Conservation (phyloP, 192 early-diverging fungal genomes). For the Cladochytrium replicatum region DNA sequence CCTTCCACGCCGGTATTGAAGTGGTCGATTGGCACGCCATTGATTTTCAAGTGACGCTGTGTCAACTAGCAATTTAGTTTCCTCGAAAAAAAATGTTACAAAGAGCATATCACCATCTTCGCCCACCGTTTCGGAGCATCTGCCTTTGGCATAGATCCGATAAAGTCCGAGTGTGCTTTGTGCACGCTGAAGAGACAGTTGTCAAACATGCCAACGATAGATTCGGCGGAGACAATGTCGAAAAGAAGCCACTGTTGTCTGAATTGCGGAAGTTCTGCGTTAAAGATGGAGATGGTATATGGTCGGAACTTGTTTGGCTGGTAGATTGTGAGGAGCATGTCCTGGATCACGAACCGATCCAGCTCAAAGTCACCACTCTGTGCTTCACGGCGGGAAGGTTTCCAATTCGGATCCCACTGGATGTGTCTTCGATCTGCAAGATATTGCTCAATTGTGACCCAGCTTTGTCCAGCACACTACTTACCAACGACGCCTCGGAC, state of each 20-base stretch:
- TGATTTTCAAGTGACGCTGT: conserved; percentile 68
- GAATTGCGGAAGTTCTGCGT: conserved; percentile 69
- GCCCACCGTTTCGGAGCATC: conserved; percentile 18
- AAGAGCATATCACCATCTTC: conserved; percentile 25
- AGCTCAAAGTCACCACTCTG: conserved; percentile 78
- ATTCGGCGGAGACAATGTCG: conserved; percentile 79
- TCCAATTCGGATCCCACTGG: conserved; percentile 61
- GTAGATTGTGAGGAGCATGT: conserved; percentile 77
- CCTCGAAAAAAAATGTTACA: not conserved
- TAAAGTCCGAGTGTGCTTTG: conserved; percentile 56
- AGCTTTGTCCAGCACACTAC: not conserved
- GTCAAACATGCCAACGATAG: conserved; percentile 86
- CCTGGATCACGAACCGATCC: conserved; percentile 70
- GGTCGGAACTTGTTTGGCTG: conserved; percentile 78
- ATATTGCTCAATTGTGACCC: too few species aligned
- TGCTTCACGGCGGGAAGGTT: conserved; percentile 46
- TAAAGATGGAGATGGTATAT: conserved; percentile 77
- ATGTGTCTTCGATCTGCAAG: conserved; percentile 72
- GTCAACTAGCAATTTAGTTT: conserved; percentile 4
- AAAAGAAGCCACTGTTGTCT: conserved; percentile 89
- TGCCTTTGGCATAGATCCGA: not conserved
- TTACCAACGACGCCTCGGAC: conserved; percentile 72
- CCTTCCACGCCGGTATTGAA: conserved; percentile 75
- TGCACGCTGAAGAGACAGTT: conserved; percentile 91
- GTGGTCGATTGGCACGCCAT: conserved; percentile 84